Percentiles rank a stretch among this genome's conserved stretches.
phyloP scores from a whole-genome alignment of 1,139 yeast genomes.

The Blastobotrys capitulatus region DNA sequence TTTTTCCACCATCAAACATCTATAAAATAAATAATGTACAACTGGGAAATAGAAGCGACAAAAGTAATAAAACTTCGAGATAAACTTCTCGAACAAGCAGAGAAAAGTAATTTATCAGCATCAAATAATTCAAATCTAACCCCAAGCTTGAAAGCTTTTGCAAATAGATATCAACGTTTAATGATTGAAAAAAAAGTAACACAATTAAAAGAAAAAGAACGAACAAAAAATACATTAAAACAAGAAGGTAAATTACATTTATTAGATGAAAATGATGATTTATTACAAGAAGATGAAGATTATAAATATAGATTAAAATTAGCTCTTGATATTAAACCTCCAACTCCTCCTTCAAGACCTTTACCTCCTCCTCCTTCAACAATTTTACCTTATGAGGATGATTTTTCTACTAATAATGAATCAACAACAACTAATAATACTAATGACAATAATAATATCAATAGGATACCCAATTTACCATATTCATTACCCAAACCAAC shows the following conservation, averaged over 20 bases:
- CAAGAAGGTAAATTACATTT: conserved; percentile 15
- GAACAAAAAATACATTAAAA: conserved; percentile 9
- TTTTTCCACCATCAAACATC: background rate
- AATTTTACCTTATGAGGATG: conserved; percentile 13
- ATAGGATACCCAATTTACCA: background rate
- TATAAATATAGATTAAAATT: conserved; percentile 5
- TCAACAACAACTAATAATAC: background rate
- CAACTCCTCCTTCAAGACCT: conserved; percentile 3
- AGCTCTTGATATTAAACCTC: conserved; percentile 9
- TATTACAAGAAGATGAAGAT: conserved; percentile 7
- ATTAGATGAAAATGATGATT: conserved; percentile 10
- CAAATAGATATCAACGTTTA: conserved; percentile 20
- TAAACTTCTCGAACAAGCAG: conserved; percentile 20
- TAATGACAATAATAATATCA: background rate
- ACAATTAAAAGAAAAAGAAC: conserved; percentile 11
- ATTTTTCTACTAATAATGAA: background rate
- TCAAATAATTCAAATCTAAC: conserved; percentile 15
- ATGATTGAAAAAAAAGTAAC: conserved; percentile 20
- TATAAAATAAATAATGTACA: background rate
- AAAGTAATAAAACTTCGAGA: conserved; percentile 24
- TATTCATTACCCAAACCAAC: conserved; percentile 1
- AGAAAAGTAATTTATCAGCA: conserved; percentile 14
- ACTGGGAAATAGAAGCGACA: conserved; percentile 15
- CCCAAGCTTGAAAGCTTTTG: conserved; percentile 17
- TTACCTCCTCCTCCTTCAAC: conserved; percentile 15